Conservation (phyloP, 2,329 filamentous ascomycete species). For the Gaeumannomyces sp. region DNA sequence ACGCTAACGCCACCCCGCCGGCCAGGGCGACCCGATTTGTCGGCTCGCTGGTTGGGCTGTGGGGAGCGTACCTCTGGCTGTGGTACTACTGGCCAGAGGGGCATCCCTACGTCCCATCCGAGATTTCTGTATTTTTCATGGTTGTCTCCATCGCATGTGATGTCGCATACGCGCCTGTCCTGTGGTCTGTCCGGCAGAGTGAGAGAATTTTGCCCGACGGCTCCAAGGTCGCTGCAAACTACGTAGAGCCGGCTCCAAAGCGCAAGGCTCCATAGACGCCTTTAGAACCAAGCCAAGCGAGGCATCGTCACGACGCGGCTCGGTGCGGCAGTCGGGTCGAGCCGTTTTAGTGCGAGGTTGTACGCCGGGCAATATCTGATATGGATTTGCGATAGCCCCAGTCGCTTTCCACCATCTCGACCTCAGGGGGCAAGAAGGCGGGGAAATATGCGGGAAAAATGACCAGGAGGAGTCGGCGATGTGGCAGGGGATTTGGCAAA, state of each 20-base stretch:
- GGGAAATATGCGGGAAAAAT: no score
- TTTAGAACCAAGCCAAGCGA: neutral
- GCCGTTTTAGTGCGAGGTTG: no score
- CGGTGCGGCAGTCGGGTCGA: neutral
- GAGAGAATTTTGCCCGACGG: constrained; percentile 4
- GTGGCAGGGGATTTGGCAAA: no score
- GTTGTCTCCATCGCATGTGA: constrained; percentile 36
- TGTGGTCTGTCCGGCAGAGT: neutral
- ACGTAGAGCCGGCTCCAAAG: neutral
- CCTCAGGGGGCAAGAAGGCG: no score
- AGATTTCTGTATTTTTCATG: constrained; percentile 35
- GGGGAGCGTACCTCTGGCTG: constrained; percentile 30
- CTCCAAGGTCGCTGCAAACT: neutral
- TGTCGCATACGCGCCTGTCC: constrained; percentile 28
- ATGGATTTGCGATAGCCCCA: no score
- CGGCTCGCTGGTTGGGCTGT: constrained; percentile 36
- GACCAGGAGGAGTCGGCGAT: no score
- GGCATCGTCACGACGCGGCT: neutral
- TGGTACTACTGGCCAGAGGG: constrained; percentile 47
- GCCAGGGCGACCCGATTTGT: constrained; percentile 36
- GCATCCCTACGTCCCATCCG: constrained; percentile 39
- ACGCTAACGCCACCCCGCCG: neutral
- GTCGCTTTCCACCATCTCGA: neutral
- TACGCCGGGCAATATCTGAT: no score
- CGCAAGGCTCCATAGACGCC: neutral